A percentile compares a stretch with the other conserved stretches of the same genome.
phyloP scores from a whole-genome alignment of 2,329 filamentous ascomycete genomes.

The Paraphoma chrysanthemicola region DNA sequence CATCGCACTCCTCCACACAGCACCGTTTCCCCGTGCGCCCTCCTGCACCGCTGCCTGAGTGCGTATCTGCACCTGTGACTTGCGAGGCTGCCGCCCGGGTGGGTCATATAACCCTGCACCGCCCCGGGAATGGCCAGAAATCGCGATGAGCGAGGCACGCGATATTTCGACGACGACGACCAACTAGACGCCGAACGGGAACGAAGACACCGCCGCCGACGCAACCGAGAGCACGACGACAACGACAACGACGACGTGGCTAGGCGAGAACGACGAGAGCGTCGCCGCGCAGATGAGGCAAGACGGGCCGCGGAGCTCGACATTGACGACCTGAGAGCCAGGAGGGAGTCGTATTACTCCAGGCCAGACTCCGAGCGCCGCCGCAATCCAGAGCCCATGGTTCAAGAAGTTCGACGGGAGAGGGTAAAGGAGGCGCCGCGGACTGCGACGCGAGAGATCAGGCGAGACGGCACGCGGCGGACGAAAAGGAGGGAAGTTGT shows the following conservation, averaged over 20 bases:
- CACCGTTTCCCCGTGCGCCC: constrained; percentile 26
- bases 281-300: constrained; percentile 39
- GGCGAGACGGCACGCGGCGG: constrained; percentile 36
- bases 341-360: constrained; percentile 48
- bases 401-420: constrained; percentile 33
- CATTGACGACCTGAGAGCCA: constrained; percentile 49
- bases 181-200: constrained; percentile 36
- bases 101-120: constrained; percentile 33
- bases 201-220: constrained; percentile 35
- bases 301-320: constrained; percentile 44
- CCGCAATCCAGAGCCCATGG: constrained; percentile 41
- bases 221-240: constrained; percentile 32
- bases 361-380: constrained; percentile 39
- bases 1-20: constrained; percentile 34
- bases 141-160: constrained; percentile 38
- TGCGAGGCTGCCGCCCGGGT: constrained; percentile 37
- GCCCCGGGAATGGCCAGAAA: constrained; percentile 44
- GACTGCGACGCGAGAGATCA: constrained; percentile 36
- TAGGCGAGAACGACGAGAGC: constrained; percentile 40
- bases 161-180: constrained; percentile 39
- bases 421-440: constrained; percentile 36
- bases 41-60: constrained; percentile 43
- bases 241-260: constrained; percentile 35
- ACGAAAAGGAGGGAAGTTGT: constrained; percentile 32
- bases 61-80: constrained; percentile 38